Evolutionary conservation across 148 eudicot species (phyloP), one percentile per base, ranked within the genome.

Genomic region (Chenopodium suecicum): DNA sequence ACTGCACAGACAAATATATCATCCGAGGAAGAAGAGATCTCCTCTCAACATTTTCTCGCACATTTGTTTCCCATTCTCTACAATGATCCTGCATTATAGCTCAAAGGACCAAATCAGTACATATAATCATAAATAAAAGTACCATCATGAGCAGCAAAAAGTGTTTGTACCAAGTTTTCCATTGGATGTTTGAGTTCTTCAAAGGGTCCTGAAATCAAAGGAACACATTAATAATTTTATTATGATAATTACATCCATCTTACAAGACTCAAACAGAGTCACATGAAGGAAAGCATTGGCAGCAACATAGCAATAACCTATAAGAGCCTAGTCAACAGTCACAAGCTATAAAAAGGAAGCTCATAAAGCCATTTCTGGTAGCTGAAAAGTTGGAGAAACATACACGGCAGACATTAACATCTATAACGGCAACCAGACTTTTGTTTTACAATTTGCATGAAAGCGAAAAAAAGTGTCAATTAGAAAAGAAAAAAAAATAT

Each of bases 1-100:
- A 92, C 70, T 89, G 89, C 74, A 94, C 80, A 64, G 99, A 96
- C 78, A 96, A 81, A 89, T 89, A 89, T 75, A 96, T 86, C 92
- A 92, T 83, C 79, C 98, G 88, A 63, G 99, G 98, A 75, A 96
- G 88, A 78, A 94, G 89, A 76, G 92, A 94, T 85, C 97, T 87
- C 85, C 84, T 94, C 80, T 88, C 90, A 48, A 92, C 87, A 50
- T 76, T 79, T 79, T 85, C 89, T 62, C 74, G 81, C 66, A 84
- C 83, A 78, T 83, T 87, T 79, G 82, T 85, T 84, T 92, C 88
- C 82, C 88, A 87, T 77, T 84, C 86, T 83, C 85, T 89, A 79
- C 81, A 84, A 83, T 80, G 86, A 83, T 82, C 80, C 82, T 82
- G 90, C 93, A 89, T 92, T 79, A 85, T 46, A 50, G 46, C 56